These are phyloP conservation scores for Ogataea sp. DNA, from an alignment of 805 yeast genomes.

Conservation along the genomic window DNA sequence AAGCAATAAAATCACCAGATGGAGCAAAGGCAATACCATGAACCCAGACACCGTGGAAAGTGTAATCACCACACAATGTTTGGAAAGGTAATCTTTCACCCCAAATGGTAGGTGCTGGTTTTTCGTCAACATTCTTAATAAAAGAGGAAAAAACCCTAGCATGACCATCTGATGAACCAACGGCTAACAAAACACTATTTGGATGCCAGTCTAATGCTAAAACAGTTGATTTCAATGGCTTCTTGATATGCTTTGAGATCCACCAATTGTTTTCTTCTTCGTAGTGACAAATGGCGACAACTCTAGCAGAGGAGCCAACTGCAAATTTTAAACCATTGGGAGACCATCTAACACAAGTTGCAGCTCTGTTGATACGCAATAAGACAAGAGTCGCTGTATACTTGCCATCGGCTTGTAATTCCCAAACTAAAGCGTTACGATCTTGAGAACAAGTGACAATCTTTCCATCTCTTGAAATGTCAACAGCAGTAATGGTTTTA, in stretches of 20 bases:
- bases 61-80: slow-evolving; percentile 77
- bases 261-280: slow-evolving; percentile 98
- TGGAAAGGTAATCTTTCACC: slow-evolving; percentile 94
- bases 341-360: slow-evolving; percentile 91
- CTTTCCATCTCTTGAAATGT: slow-evolving; percentile 78
- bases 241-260: slow-evolving; percentile 96
- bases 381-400: slow-evolving; percentile 86
- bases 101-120: slow-evolving; percentile 81
- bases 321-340: slow-evolving; percentile 95
- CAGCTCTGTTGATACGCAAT: slow-evolving; percentile 89
- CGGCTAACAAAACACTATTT: slow-evolving; percentile 77
- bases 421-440: slow-evolving; percentile 97
- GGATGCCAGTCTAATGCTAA: slow-evolving; percentile 88
- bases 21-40: slow-evolving; percentile 87
- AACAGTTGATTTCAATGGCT: slow-evolving; percentile 85
- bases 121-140: slow-evolving; percentile 79
- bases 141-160: slow-evolving; percentile 84
- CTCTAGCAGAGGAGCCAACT: slow-evolving; percentile 92
- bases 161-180: slow-evolving; percentile 92
- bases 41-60: slow-evolving; percentile 76
- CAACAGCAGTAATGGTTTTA: slow-evolving; percentile 90
- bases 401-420: slow-evolving; percentile 50
- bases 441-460: slow-evolving; percentile 97
- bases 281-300: slow-evolving; percentile 91
- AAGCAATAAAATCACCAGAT: slow-evolving; percentile 68